Percentiles rank a stretch among this genome's conserved stretches.
Conservation (phyloP, 441 rosid species). For the Brassica balearica region DNA sequence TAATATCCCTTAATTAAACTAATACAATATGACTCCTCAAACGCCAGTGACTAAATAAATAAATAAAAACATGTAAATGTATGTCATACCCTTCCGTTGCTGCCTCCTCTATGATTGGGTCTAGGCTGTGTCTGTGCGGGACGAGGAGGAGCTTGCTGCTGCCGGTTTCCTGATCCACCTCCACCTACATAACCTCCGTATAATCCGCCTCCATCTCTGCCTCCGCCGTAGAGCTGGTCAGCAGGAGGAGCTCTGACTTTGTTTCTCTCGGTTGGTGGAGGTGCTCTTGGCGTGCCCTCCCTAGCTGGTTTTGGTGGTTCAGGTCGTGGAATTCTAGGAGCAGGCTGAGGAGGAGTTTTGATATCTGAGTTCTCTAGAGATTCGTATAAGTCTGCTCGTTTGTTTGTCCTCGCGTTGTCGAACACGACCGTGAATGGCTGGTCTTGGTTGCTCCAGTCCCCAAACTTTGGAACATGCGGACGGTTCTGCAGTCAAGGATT, state of each 20-base stretch:
- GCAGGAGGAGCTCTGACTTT: constrained; percentile 38
- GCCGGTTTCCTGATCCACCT: constrained; percentile 38
- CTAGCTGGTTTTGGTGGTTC: constrained; percentile 35
- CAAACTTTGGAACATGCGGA: constrained; percentile 46
- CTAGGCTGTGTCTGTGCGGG: constrained; percentile 24
- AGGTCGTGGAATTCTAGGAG: constrained; percentile 31
- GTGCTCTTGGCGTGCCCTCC: constrained; percentile 13
- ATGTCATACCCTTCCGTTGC: constrained; percentile 38
- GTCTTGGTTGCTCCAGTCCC: constrained; percentile 46
- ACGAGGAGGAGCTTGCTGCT: constrained; percentile 31
- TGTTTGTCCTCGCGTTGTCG: constrained; percentile 44
- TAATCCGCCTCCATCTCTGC: constrained; percentile 15
- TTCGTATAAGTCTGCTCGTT: constrained; percentile 41
- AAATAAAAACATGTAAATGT: background rate
- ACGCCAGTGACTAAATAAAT: background rate
- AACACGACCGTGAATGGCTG: constrained; percentile 46
- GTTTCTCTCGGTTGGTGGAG: constrained; percentile 31
- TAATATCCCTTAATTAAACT: background rate
- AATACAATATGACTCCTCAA: background rate
- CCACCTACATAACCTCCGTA: constrained; percentile 39
- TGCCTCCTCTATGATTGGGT: constrained; percentile 30
- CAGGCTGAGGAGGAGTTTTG: constrained; percentile 35
- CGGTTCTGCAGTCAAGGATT: constrained; percentile 36
- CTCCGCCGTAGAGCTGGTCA: constrained; percentile 27
- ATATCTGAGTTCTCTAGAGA: constrained; percentile 32